Base-by-base conservation (phyloP, 1,284 basidiomycete genomes). In the Fistulinella cinereoalba region DNA sequence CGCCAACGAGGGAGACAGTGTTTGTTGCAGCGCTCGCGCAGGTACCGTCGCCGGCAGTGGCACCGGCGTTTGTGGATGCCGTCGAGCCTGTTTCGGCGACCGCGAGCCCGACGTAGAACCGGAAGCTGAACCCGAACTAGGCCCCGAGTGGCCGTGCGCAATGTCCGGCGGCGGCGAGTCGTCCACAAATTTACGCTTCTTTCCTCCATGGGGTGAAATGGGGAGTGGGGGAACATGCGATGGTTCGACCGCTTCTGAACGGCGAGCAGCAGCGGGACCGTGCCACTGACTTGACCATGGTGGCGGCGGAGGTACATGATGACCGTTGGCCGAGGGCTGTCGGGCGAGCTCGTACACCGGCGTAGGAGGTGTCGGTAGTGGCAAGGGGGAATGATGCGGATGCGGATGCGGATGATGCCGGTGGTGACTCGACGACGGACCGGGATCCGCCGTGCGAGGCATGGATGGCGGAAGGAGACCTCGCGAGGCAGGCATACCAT, bases 261-360 rank as follows among this genome's bases (percentile, higher is more conserved):
- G 64, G 15, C 43, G 56, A 36, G 53, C 19, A n/a, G 44, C 40
- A 1, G 46, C 33, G 6, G 65, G 44, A 2, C 43, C 41, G 49
- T 73, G 73, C 77, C 82, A 78, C 43, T 75, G 64, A 27, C 25
- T 68, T 15, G 81, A 81, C 85, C 84, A 86, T 2, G 83, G 82
- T n/a, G 83, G 81, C 1, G 81, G 80, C 0, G 84, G 80, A 3
- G 76, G 77, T 33, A 74, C 66, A 23, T 69, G 66, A 43, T 67
- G 70, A 2, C 53, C 63, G 37, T 58, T 62, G 6, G 60, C 45
- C 22, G 60, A 58, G 2, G 63, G 58, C 6, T 57, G 61, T 47
- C 58, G 59, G 15, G 56, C 41, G 21, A 64, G 51, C n/a, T 71
- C 71, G 36, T 66, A 68, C 0, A 67, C 58, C 3, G 61, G 61